Evolutionary conservation across 169 alveolate genomes (phyloP).

Genomic region (Perkinsus marinus): DNA sequence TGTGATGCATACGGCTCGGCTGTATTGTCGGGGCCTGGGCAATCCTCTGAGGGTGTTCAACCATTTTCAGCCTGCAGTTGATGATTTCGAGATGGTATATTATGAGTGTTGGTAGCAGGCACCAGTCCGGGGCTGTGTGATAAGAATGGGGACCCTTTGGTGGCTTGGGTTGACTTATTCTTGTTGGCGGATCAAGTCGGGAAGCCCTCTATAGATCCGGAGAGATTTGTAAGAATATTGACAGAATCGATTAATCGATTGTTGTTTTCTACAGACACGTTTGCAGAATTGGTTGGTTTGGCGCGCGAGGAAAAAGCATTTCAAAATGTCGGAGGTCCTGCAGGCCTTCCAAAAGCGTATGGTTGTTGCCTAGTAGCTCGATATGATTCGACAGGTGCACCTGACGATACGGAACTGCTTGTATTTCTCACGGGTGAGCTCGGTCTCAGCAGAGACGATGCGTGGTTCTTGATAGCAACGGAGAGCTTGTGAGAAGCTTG

Average conservation of each 20-base stretch:
- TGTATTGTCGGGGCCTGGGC: too few species aligned
- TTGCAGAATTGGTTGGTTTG: neutral
- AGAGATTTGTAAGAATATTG: neutral
- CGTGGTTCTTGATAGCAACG: neutral
- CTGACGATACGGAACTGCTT: neutral
- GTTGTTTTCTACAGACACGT: neutral
- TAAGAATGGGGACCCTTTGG: neutral
- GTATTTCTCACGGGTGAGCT: neutral
- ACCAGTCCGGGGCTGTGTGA: neutral
- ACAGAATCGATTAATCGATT: too few species aligned
- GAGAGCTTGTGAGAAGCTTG: neutral
- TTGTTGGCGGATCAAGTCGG: neutral
- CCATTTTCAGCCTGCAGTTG: too few species aligned
- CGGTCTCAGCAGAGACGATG: neutral
- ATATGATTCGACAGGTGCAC: neutral
- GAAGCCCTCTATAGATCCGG: neutral
- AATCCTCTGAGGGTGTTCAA: too few species aligned
- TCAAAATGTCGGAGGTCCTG: neutral
- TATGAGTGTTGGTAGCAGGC: neutral
- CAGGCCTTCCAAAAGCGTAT: neutral
- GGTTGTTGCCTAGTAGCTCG: neutral
- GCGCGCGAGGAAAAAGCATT: neutral
- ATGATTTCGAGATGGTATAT: too few species aligned
- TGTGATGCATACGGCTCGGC: too few species aligned
- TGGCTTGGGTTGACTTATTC: neutral